A percentile compares a stretch with the other conserved stretches of the same genome.
Evolutionary conservation across 371 early-diverging fungal species (phyloP).

Genomic region (Nematocida sp.): DNA sequence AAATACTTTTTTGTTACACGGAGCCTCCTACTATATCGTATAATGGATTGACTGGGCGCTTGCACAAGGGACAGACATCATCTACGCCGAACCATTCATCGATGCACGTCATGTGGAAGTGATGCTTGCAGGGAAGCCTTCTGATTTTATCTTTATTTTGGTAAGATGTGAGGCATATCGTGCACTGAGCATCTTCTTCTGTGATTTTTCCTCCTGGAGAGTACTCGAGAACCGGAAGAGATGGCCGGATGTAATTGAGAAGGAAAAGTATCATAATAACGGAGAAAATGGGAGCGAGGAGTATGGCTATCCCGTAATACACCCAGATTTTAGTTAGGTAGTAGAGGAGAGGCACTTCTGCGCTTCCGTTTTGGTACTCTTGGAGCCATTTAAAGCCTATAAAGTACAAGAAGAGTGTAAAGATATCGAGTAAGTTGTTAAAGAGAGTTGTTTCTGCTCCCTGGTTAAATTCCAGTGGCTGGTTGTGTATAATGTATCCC

Average conservation of each 20-base stretch:
- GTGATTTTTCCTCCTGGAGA: slow-evolving; percentile 57
- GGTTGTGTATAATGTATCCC: slow-evolving; percentile 61
- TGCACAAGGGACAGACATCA: slow-evolving; percentile 68
- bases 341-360: slow-evolving; percentile 65
- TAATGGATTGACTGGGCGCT: slow-evolving; percentile 66
- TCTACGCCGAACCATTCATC: slow-evolving; percentile 68
- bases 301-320: slow-evolving; percentile 62
- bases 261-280: slow-evolving; percentile 65
- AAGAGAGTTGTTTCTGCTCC: slow-evolving; percentile 65
- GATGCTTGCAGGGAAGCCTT: slow-evolving; percentile 67
- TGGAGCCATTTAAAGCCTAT: slow-evolving; percentile 68
- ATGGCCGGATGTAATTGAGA: slow-evolving; percentile 65
- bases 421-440: slow-evolving; percentile 66
- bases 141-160: slow-evolving; percentile 59
- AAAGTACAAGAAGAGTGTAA: slow-evolving; percentile 67
- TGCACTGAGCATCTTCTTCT: slow-evolving; percentile 65
- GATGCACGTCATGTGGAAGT: slow-evolving; percentile 67
- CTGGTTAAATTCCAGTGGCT: slow-evolving; percentile 66
- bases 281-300: slow-evolving; percentile 66
- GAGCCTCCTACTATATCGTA: slow-evolving; percentile 66
- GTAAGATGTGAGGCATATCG: slow-evolving; percentile 67
- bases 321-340: slow-evolving; percentile 63
- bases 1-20: slow-evolving; percentile 1
- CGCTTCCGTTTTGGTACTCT: slow-evolving; percentile 63
- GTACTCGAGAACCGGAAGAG: slow-evolving; percentile 65